These are phyloP conservation scores for Beta lomatogona DNA, from an alignment of 179 eudicot genomes.

Conservation along the genomic window DNA sequence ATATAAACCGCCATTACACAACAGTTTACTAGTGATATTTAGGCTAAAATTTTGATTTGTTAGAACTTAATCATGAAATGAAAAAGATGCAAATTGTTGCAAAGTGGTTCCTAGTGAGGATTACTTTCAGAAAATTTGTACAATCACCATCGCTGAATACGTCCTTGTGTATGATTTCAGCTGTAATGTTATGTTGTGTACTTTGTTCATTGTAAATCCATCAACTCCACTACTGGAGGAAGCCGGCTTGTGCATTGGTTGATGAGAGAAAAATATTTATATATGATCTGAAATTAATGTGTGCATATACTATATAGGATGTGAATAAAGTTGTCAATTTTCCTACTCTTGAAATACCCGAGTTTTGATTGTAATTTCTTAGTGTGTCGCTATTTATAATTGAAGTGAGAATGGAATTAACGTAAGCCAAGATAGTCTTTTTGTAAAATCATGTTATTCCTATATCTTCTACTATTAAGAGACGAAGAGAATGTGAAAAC, in stretches of 20 bases:
- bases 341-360: too few relatives aligned
- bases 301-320: too few relatives aligned
- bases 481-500: too few relatives aligned
- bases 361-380: too few relatives aligned
- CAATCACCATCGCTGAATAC: background rate
- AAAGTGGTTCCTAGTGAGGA: background rate
- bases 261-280: background rate
- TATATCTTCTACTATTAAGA: too few relatives aligned
- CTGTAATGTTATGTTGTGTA: background rate
- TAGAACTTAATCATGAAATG: background rate
- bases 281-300: too few relatives aligned
- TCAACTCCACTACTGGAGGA: background rate
- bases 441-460: too few relatives aligned
- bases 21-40: background rate
- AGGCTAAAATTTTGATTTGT: constrained; percentile 3
- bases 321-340: too few relatives aligned
- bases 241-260: background rate
- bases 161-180: background rate
- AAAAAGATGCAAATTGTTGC: background rate
- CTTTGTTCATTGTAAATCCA: background rate
- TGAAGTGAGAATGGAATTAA: too few relatives aligned
- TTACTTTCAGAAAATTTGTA: background rate
- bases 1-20: background rate
- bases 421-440: too few relatives aligned
- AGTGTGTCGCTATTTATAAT: too few relatives aligned